These are phyloP conservation scores for Ceratorhiza oryzae-sativae DNA, from an alignment of 1,284 basidiomycete genomes.

Conservation along the genomic window DNA sequence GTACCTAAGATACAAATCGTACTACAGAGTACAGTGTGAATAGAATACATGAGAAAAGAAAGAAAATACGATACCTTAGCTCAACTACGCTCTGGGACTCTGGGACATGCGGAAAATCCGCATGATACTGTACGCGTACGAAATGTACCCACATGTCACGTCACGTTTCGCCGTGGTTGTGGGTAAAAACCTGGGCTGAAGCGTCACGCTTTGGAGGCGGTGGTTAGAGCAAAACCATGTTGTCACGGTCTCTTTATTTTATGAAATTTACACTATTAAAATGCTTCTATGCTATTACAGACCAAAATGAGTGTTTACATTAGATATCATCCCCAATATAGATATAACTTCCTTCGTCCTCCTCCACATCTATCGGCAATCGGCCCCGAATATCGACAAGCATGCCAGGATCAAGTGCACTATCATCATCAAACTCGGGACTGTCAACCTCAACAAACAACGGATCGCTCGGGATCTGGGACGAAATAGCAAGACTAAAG, in stretches of 20 bases:
- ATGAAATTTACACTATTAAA: neutral
- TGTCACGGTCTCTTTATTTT: neutral
- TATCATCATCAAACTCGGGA: neutral
- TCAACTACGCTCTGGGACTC: no score
- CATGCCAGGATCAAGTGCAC: neutral
- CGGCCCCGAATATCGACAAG: neutral
- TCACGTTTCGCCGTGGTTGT: slow-evolving; percentile 6
- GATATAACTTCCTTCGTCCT: neutral
- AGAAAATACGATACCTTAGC: no score
- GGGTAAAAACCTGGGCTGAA: neutral
- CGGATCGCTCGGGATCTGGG: neutral
- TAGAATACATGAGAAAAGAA: no score
- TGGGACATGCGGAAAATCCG: no score
- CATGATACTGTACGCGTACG: neutral
- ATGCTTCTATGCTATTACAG: neutral
- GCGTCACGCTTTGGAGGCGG: neutral
- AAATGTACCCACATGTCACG: slow-evolving; percentile 13
- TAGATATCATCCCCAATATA: neutral
- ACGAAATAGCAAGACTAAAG: slow-evolving; percentile 22
- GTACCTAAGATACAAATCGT: no score
- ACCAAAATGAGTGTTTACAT: neutral
- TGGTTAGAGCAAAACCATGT: neutral
- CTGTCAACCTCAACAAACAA: slow-evolving; percentile 11
- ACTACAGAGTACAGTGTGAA: no score
- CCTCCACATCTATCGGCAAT: neutral